A percentile compares a stretch with the other conserved stretches of the same genome.
Evolutionary conservation across 2,329 filamentous ascomycete genomes (phyloP).

Genomic region (Xylariaceae sp.): DNA sequence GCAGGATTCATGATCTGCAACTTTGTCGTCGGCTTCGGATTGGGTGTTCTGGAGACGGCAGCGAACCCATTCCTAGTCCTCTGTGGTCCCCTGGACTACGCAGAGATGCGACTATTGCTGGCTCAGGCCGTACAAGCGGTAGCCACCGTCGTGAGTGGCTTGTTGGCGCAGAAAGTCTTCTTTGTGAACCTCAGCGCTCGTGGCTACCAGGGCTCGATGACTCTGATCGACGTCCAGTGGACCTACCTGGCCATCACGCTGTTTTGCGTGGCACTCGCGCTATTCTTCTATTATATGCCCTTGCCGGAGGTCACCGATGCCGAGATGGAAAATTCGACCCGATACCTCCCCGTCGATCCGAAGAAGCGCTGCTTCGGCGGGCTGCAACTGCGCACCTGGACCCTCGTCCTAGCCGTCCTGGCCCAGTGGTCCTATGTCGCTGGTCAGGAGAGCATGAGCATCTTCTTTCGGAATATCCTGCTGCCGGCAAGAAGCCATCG

Average conservation of each 20-base stretch:
- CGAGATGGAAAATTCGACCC: conserved; percentile 43
- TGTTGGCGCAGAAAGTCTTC: conserved; percentile 67
- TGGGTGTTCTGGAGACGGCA: conserved; percentile 71
- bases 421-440: conserved; percentile 76
- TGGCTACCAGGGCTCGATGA: conserved; percentile 28
- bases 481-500: conserved; percentile 25
- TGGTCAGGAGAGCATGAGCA: conserved; percentile 57
- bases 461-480: conserved; percentile 51
- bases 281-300: conserved; percentile 63
- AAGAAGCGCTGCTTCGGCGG: conserved; percentile 41
- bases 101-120: conserved; percentile 66
- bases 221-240: conserved; percentile 72
- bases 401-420: conserved; percentile 61
- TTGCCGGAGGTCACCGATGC: conserved; percentile 52
- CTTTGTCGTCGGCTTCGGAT: conserved; percentile 69
- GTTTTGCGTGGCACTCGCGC: conserved; percentile 62
- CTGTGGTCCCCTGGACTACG: conserved; percentile 65
- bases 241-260: conserved; percentile 75
- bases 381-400: conserved; percentile 46
- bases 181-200: conserved; percentile 50
- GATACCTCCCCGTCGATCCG: conserved; percentile 41
- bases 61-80: conserved; percentile 68
- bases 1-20: conserved; percentile 68
- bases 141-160: conserved; percentile 62
- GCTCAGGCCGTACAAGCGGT: conserved; percentile 73